A percentile compares a stretch with the other conserved stretches of the same genome.
Evolutionary conservation across 306 rosid species (phyloP).

Genomic region (Heteromeles arbutifolia): DNA sequence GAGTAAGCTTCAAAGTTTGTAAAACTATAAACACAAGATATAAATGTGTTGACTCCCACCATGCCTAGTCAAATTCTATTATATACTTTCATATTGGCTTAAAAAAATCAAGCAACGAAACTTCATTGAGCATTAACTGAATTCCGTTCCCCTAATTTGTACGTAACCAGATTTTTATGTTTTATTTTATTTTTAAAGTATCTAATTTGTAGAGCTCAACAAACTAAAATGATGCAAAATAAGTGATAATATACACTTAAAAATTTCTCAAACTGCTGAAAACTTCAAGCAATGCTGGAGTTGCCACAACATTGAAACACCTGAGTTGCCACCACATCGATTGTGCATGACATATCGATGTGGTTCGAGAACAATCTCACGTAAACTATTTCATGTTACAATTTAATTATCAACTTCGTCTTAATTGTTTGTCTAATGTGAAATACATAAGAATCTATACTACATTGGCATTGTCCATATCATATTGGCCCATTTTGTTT

Average conservation of each 20-base stretch:
- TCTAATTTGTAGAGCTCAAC: background rate
- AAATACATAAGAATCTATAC: no score
- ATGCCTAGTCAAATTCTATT: background rate
- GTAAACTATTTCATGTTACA: no score
- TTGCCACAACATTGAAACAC: background rate
- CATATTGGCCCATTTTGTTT: no score
- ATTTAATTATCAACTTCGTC: no score
- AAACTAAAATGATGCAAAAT: background rate
- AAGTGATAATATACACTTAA: background rate
- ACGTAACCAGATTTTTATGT: background rate
- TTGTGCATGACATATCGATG: no score
- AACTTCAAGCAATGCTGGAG: conserved; percentile 1
- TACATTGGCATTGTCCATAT: no score
- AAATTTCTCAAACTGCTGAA: background rate
- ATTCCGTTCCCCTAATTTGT: background rate
- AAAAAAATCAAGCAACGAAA: background rate
- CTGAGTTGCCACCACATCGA: no score
- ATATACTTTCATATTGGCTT: background rate
- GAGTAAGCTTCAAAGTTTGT: no score
- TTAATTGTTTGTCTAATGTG: no score
- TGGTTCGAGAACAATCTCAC: no score
- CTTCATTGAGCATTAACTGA: background rate
- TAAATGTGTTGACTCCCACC: background rate
- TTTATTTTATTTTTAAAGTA: background rate
- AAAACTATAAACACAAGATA: background rate